A percentile compares a stretch with the other conserved stretches of the same genome.
Evolutionary conservation across 257 asterid species (phyloP).

Genomic region (Fraxinus cuspidata): DNA sequence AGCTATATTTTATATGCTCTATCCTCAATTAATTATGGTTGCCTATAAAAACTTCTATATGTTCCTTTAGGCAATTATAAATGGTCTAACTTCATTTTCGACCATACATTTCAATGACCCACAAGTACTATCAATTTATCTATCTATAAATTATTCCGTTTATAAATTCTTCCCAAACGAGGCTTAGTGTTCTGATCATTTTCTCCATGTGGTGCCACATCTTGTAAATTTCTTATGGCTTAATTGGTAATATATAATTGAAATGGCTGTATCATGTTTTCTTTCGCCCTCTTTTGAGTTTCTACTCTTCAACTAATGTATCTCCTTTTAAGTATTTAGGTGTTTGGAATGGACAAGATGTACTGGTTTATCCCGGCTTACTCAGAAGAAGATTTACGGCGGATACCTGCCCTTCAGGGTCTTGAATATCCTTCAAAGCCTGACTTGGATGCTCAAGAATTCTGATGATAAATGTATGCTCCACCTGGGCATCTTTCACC

Average conservation of each 20-base stretch:
- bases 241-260: background rate
- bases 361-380: slow-evolving; percentile 65
- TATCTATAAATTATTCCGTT: too few species aligned
- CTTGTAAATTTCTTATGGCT: background rate
- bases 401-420: slow-evolving; percentile 72
- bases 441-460: slow-evolving; percentile 49
- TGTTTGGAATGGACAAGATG: slow-evolving; percentile 58
- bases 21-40: too few species aligned
- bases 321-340: slow-evolving; percentile 33
- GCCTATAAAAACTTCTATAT: background rate
- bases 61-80: background rate
- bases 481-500: background rate
- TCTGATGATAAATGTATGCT: slow-evolving; percentile 19
- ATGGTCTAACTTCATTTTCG: too few species aligned
- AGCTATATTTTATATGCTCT: background rate
- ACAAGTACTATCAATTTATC: too few species aligned
- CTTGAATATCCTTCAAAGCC: slow-evolving; percentile 68
- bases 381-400: slow-evolving; percentile 61
- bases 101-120: too few species aligned
- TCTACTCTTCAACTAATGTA: background rate
- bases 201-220: background rate
- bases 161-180: too few species aligned
- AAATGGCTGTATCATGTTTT: background rate
- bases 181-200: background rate
- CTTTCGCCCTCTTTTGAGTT: background rate